Percentiles rank a stretch among this genome's conserved stretches.
Evolutionary conservation across 2,329 filamentous ascomycete genomes (phyloP).

Genomic region (Penicillium sp.): DNA sequence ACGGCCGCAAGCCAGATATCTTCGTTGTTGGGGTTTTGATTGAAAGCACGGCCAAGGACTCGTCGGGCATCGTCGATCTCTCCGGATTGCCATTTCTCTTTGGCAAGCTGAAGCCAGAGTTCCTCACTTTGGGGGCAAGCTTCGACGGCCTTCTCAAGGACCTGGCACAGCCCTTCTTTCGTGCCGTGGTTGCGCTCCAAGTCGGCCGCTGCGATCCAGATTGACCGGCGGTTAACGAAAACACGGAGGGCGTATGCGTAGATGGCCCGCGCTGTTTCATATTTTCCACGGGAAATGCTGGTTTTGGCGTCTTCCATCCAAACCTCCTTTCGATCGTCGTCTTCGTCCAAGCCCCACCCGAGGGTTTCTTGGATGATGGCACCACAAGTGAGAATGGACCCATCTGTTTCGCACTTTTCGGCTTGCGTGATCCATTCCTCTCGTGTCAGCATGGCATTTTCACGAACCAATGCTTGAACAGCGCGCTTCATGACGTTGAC

Average conservation of each 20-base stretch:
- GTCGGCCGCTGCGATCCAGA: constrained; percentile 90
- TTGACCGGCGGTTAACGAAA: constrained; percentile 82
- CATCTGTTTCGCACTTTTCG: constrained; percentile 91
- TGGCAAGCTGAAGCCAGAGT: constrained; percentile 92
- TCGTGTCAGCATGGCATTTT: constrained; percentile 93
- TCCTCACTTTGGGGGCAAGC: constrained; percentile 89
- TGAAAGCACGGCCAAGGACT: constrained; percentile 86
- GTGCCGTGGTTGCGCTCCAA: constrained; percentile 87
- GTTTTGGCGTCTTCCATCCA: constrained; percentile 92
- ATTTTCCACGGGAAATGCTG: constrained; percentile 78
- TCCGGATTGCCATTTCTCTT: constrained; percentile 89
- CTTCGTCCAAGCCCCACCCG: constrained; percentile 89
- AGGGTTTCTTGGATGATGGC: constrained; percentile 91
- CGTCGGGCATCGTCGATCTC: constrained; percentile 83
- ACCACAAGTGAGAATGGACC: constrained; percentile 80
- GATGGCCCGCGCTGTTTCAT: constrained; percentile 89
- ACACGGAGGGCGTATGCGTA: constrained; percentile 88
- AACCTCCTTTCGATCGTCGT: constrained; percentile 92
- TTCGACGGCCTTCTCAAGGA: constrained; percentile 91
- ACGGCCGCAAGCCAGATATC: constrained; percentile 97
- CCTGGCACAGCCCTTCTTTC: constrained; percentile 77
- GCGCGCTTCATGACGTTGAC: constrained; percentile 95
- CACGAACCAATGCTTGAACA: constrained; percentile 81
- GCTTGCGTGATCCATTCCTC: constrained; percentile 97
- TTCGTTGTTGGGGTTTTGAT: constrained; percentile 94